phyloP scores from a whole-genome alignment of 2,329 filamentous ascomycete genomes.

The Westerdykella sp. region DNA sequence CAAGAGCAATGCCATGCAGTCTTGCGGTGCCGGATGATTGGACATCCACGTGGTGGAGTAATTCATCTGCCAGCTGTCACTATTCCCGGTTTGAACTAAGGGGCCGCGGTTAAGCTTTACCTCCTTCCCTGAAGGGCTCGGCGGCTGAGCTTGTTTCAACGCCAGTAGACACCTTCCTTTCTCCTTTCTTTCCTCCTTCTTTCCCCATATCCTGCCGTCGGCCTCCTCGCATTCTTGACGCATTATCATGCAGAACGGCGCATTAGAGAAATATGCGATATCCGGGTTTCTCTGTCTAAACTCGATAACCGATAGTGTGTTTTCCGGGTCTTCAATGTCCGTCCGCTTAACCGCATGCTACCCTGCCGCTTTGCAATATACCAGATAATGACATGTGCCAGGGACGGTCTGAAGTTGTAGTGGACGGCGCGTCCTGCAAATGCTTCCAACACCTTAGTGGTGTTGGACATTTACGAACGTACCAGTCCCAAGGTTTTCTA shows the following conservation, averaged over 20 bases:
- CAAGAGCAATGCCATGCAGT: too few species aligned
- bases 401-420: neutral
- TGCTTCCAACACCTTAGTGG: too few species aligned
- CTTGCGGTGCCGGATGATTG: too few species aligned
- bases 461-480: too few species aligned
- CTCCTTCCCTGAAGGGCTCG: constrained; percentile 4
- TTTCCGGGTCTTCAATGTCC: too few species aligned
- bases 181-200: neutral
- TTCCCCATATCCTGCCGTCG: neutral
- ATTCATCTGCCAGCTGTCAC: neutral
- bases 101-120: constrained; percentile 1
- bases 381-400: constrained; percentile 4
- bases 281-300: too few species aligned
- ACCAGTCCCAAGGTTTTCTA: too few species aligned
- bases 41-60: too few species aligned
- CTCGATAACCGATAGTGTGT: too few species aligned
- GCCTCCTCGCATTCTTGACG: too few species aligned
- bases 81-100: neutral
- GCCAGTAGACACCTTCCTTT: neutral
- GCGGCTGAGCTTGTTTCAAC: constrained; percentile 18
- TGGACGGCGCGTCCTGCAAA: neutral
- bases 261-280: too few species aligned
- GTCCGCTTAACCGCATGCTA: constrained; percentile 5
- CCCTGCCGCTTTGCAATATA: constrained; percentile 9
- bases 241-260: too few species aligned